Conservation (phyloP, 352 stramenopile species). For the Pythium aristosporum region DNA sequence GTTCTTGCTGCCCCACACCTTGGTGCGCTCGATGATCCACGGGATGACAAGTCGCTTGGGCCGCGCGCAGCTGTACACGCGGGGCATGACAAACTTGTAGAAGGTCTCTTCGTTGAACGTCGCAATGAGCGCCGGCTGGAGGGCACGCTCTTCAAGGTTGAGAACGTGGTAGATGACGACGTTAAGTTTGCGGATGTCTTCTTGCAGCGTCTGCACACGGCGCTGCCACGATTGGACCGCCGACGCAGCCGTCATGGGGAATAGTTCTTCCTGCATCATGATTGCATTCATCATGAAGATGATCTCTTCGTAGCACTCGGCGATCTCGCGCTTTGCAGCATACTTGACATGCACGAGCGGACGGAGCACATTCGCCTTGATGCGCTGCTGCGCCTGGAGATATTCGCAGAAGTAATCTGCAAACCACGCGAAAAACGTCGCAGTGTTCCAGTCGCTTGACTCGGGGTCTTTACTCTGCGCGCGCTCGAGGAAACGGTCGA, state of each 20-base stretch:
- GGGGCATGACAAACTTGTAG: constrained; percentile 71
- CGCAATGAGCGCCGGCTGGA: constrained; percentile 56
- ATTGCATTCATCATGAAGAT: constrained; percentile 61
- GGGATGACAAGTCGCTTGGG: constrained; percentile 73
- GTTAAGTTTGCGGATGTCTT: constrained; percentile 74
- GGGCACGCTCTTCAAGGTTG: constrained; percentile 59
- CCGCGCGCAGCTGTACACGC: constrained; percentile 59
- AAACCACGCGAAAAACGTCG: constrained; percentile 74
- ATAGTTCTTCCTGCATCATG: constrained; percentile 47
- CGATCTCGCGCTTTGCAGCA: constrained; percentile 55
- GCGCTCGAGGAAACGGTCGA: constrained; percentile 77
- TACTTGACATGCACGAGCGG: constrained; percentile 57
- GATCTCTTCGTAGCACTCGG: constrained; percentile 69
- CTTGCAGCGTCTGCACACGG: constrained; percentile 48
- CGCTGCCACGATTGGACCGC: constrained; percentile 46
- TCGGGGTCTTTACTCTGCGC: constrained; percentile 31
- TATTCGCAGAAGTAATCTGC: constrained; percentile 76
- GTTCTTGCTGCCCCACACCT: constrained; percentile 63
- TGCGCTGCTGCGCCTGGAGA: constrained; percentile 58
- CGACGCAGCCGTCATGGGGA: constrained; percentile 49
- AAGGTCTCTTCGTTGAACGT: constrained; percentile 76
- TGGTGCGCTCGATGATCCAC: constrained; percentile 79
- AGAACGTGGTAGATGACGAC: constrained; percentile 65
- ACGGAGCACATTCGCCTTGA: constrained; percentile 62
- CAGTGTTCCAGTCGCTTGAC: constrained; percentile 22